A percentile compares a stretch with the other conserved stretches of the same genome.
Evolutionary conservation across 2,329 filamentous ascomycete species (phyloP).

Genomic region (Penicillium sp.): DNA sequence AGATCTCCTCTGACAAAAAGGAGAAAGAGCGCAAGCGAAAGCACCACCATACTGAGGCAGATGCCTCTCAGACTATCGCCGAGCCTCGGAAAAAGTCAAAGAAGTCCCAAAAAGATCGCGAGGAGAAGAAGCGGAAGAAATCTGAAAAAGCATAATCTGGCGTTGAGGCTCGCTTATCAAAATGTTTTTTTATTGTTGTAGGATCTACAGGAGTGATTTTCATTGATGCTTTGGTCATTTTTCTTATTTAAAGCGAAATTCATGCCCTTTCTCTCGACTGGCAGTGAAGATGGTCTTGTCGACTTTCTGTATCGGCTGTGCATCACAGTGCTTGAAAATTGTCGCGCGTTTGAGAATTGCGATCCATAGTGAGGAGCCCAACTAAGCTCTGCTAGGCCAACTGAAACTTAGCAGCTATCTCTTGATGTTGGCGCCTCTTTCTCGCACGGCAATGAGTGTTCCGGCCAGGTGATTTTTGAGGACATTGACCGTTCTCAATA

Average conservation of each 20-base stretch:
- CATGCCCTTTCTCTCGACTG: too few species aligned
- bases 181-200: constrained; percentile 16
- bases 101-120: constrained; percentile 34
- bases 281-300: too few species aligned
- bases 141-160: constrained; percentile 29
- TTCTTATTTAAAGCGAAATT: not conserved
- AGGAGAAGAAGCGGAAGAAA: constrained; percentile 40
- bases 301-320: too few species aligned
- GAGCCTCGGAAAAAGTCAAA: constrained; percentile 31
- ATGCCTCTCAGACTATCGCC: constrained; percentile 18
- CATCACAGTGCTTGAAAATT: too few species aligned
- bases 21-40: constrained; percentile 37
- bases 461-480: too few species aligned
- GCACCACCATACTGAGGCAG: constrained; percentile 28
- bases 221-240: constrained; percentile 15
- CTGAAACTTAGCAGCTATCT: too few species aligned
- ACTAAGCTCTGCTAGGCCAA: too few species aligned
- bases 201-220: constrained; percentile 12
- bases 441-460: too few species aligned
- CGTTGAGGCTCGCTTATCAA: constrained; percentile 12
- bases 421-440: too few species aligned
- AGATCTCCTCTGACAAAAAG: constrained; percentile 20
- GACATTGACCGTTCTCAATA: too few species aligned
- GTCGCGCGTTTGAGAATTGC: too few species aligned
- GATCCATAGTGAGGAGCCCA: too few species aligned